Conservation (phyloP, 1,284 basidiomycete genomes). For the Amylostereum areolatum region DNA sequence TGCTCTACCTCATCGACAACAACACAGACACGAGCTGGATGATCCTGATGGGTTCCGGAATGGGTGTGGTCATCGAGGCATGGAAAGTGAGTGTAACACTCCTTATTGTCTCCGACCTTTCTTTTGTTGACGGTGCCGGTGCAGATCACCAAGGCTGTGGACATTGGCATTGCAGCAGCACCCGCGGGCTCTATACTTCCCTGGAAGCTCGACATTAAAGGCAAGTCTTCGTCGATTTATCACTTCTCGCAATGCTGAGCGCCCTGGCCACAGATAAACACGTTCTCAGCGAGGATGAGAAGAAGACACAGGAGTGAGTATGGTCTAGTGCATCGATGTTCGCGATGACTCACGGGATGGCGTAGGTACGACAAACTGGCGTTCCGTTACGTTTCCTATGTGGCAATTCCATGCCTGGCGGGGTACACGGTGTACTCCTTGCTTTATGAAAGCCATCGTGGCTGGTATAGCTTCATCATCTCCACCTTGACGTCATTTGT, state of each 20-base stretch:
- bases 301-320: slow-evolving; percentile 92
- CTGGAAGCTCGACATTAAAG: slow-evolving; percentile 79
- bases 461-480: slow-evolving; percentile 95
- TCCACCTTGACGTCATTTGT: slow-evolving; percentile 85
- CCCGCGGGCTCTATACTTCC: slow-evolving; percentile 63
- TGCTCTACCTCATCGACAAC: slow-evolving; percentile 93
- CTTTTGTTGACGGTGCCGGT: neutral
- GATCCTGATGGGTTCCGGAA: slow-evolving; percentile 86
- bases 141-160: slow-evolving; percentile 82
- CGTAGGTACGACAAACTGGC: slow-evolving; percentile 78
- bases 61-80: slow-evolving; percentile 87
- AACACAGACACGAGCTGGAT: slow-evolving; percentile 95
- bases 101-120: neutral
- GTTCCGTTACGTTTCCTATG: slow-evolving; percentile 87
- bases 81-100: slow-evolving; percentile 72
- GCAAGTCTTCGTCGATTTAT: slow-evolving; percentile 31
- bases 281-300: slow-evolving; percentile 88
- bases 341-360: slow-evolving; percentile 18
- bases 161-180: slow-evolving; percentile 64
- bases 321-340: slow-evolving; percentile 8
- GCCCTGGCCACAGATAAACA: slow-evolving; percentile 68
- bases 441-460: slow-evolving; percentile 82
- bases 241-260: no score
- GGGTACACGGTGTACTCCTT: slow-evolving; percentile 88
- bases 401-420: slow-evolving; percentile 78